Base-by-base conservation (phyloP, 441 rosid genomes). In the Euphorbia corollata region DNA sequence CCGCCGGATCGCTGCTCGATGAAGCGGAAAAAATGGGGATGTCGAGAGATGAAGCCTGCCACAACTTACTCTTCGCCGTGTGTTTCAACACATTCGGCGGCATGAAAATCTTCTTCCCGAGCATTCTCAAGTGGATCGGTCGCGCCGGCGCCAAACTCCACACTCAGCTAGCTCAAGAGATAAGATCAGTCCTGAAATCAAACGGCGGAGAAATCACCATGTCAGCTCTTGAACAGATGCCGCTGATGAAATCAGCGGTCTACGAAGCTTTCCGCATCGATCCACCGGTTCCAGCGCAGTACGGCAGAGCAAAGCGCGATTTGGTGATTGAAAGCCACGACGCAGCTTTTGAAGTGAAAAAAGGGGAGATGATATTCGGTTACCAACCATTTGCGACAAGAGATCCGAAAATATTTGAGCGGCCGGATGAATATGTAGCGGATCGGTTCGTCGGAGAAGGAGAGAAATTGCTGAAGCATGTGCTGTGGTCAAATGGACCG, bases 401-500 rank as follows among this genome's bases (percentile, higher is more conserved):
- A 57, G 95, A 88, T 38, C 86, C 88, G 66, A 84, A 69, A 54
- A 83, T 88, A 1, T 88, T 88, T 70, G 84, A 81, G 5, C 51
- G 81, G 22, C 64, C 88, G 10, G 87, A 85, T 55, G 88, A 88
- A 77, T 88, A 82, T 65, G 82, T 89, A 20, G 67, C 91, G n/a
- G 95, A 85, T 18, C 69, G 98, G 50, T 91, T 89, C 70, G 70
- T 86, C 0, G 92, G 98, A 0, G 94, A 85, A 18, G 97, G 96
- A 6, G 91, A 87, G 85, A 77, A 61, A 78, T 11, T 86, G 71
- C 62, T 92, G 60, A 32, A 65, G 75, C 76, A 92, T 71, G 86
- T 90, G 71, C 53, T 90, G 15, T 92, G 98, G 98, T 92, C 97
- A 0, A 92, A 92, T 15, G 98, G 97, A 2, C 90, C 88, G 0